These are phyloP conservation scores for Ceriops tagal DNA, from an alignment of 345 rosid genomes.

Conservation along the genomic window DNA sequence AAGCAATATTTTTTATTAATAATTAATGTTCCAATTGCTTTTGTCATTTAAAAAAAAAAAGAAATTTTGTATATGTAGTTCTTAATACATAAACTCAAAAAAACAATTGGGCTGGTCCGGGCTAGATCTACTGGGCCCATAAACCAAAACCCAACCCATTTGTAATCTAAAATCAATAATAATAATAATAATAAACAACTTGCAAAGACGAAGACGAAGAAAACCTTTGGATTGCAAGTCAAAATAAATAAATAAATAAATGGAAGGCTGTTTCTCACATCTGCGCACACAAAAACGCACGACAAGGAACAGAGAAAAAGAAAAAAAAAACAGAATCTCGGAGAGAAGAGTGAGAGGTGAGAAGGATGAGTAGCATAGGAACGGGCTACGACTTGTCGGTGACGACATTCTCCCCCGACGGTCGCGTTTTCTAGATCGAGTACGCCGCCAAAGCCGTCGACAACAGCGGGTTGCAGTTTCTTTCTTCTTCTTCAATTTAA, in stretches of 20 bases:
- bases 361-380: conserved; percentile 90
- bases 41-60: no score
- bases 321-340: neutral
- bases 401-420: conserved; percentile 98
- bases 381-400: conserved; percentile 99
- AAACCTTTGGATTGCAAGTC: neutral
- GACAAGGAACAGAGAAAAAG: neutral
- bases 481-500: neutral
- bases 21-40: no score
- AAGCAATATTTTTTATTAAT: no score
- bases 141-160: no score
- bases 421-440: conserved; percentile 99
- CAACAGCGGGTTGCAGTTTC: conserved; percentile 73
- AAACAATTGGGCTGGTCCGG: no score
- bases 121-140: no score
- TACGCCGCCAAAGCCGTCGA: conserved; percentile 99
- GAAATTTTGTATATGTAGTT: no score
- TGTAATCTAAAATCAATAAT: no score
- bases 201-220: neutral
- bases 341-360: neutral
- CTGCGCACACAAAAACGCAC: neutral
- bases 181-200: no score
- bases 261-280: neutral
- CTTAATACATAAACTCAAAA: no score
- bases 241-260: neutral